Evolutionary conservation across 1,284 basidiomycete species (phyloP).

Genomic region (Naganishia sp.): DNA sequence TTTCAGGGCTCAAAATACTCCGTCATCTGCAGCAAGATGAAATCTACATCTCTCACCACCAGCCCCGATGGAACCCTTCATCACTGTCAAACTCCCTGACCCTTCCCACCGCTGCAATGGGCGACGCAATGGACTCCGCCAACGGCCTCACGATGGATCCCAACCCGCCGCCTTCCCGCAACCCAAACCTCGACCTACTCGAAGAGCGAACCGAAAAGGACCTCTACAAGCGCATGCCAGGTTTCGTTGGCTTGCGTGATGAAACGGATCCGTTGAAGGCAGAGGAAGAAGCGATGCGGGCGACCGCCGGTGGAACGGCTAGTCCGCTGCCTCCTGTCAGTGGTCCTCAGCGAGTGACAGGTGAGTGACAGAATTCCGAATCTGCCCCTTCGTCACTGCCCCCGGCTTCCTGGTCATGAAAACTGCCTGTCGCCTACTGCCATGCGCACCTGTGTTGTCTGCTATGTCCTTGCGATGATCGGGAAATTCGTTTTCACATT

Average conservation of each 20-base stretch:
- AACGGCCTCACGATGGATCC: slow-evolving; percentile 1
- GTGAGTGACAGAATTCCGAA: background rate
- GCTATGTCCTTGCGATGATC: background rate
- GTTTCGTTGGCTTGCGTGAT: slow-evolving; percentile 14
- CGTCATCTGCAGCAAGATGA: slow-evolving; percentile 41
- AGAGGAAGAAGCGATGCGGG: slow-evolving; percentile 20
- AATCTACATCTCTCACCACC: slow-evolving; percentile 51
- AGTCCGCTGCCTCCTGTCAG: slow-evolving; percentile 6
- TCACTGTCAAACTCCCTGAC: slow-evolving; percentile 28
- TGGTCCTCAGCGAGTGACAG: slow-evolving; percentile 10
- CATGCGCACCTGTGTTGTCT: background rate
- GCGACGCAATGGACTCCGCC: background rate
- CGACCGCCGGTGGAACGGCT: slow-evolving; percentile 3
- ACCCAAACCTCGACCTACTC: slow-evolving; percentile 27
- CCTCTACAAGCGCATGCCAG: slow-evolving; percentile 8
- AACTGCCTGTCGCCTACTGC: too few relatives aligned
- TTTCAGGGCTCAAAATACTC: background rate
- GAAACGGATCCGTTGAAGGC: slow-evolving; percentile 26
- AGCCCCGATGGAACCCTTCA: slow-evolving; percentile 31
- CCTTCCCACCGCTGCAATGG: slow-evolving; percentile 15
- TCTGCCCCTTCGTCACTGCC: too few relatives aligned
- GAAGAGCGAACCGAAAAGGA: slow-evolving; percentile 24
- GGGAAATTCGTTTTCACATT: background rate
- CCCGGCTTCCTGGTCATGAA: too few relatives aligned
- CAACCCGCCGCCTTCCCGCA: background rate